These are phyloP conservation scores for Pseudogymnoascus sp. DNA, from an alignment of 2,329 filamentous ascomycete genomes.

Conservation along the genomic window DNA sequence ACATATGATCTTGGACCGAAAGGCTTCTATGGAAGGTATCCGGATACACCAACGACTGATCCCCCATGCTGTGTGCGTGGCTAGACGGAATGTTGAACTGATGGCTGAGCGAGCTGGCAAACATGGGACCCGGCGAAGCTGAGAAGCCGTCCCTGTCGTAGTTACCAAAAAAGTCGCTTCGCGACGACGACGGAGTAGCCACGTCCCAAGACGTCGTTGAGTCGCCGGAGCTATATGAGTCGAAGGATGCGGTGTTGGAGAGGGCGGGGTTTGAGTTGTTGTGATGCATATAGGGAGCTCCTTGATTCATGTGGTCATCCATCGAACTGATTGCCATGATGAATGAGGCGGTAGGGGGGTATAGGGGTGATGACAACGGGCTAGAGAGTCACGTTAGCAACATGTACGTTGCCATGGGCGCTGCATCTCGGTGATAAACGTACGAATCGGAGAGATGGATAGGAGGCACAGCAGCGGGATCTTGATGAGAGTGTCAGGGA, in stretches of 20 bases:
- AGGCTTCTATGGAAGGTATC: not conserved
- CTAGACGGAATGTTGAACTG: not conserved
- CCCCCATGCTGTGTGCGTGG: not conserved
- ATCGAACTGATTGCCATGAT: not conserved
- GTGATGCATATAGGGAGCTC: not conserved
- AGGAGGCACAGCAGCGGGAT: slow-evolving; percentile 31
- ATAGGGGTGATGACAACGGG: slow-evolving; percentile 30
- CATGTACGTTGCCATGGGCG: slow-evolving; percentile 29
- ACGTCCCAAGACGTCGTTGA: slow-evolving; percentile 2
- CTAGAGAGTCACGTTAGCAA: slow-evolving; percentile 16
- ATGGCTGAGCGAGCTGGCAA: not conserved
- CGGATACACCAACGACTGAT: not conserved
- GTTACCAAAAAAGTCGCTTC: not conserved
- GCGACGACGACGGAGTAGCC: not conserved
- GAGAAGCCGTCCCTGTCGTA: slow-evolving; percentile 1
- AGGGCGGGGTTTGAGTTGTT: not conserved
- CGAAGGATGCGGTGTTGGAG: not conserved
- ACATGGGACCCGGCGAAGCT: not conserved
- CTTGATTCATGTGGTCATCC: slow-evolving; percentile 3
- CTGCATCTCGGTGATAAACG: slow-evolving; percentile 30
- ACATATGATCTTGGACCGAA: not conserved
- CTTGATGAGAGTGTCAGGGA: slow-evolving; percentile 23
- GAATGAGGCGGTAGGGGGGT: slow-evolving; percentile 9
- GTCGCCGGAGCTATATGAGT: not conserved
- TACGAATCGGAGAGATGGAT: slow-evolving; percentile 25